Evolutionary conservation across 2,329 filamentous ascomycete genomes (phyloP), one percentile per base, ranked within the genome.

Genomic region (Penicillium sp.): DNA sequence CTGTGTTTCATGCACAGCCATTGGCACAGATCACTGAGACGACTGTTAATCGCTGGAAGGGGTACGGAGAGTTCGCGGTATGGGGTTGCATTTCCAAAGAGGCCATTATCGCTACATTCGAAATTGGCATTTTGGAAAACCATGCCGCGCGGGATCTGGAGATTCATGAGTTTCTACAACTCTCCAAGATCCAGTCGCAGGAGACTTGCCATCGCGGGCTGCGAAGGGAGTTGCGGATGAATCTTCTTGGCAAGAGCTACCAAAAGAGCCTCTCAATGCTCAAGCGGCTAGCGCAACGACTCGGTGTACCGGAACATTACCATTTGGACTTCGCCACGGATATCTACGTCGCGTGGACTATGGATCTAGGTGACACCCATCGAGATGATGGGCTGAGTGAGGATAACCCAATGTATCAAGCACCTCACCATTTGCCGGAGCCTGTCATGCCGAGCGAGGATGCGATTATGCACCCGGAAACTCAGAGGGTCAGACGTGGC

Each of bases 1-100:
- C 63, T 1, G 53, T 75, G 0, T 76, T 71, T 49, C 70, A 69
- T 2, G 74, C 75, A 0, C 5, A 53, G 5, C 55, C 63, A 1
- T 53, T 76, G 1, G 65, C 75, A 3, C 22, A 47, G 3, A n/a
- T 57, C 0, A 67, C 62, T 0, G 10, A 10, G 1, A 65, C 61
- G 2, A 20, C 42, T 11, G 59, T 59, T 0, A 6, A 61, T 0
- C 56, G 42, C 0, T 70, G 71, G 52, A 54, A 58, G 8, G 66
- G 61, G 0, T 76, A 74, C n/a, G 71, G 69, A 0, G 76, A 79
- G 20, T 78, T 67, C 41, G 57, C 75, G 0, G 58, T 78, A 0
- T 79, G 76, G 76, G 70, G 73, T 0, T 53, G 57, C 1, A 63
- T 77, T 0, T 62, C 68, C 0, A 25, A 59, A 0, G 20, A 62